Evolutionary conservation across 192 early-diverging fungal species (phyloP).

Genomic region (Dissophora globulifera): DNA sequence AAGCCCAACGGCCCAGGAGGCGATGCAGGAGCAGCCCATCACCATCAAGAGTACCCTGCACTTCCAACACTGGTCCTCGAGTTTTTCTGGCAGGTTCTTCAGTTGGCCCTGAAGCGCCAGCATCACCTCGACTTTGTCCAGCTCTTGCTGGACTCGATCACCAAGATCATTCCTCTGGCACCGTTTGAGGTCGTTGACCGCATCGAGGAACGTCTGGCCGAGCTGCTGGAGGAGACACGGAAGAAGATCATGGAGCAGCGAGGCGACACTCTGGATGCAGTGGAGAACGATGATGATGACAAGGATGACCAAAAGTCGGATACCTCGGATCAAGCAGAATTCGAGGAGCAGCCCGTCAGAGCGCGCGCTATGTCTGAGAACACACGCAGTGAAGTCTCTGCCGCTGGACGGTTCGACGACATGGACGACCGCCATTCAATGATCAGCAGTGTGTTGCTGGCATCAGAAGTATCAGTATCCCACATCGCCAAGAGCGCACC

Average conservation of each 20-base stretch:
- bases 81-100: constrained; percentile 48
- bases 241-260: constrained; percentile 50
- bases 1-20: constrained; percentile 3
- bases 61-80: constrained; percentile 45
- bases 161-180: constrained; percentile 32
- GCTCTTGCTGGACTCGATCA: constrained; percentile 38
- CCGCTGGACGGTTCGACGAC: constrained; percentile 21
- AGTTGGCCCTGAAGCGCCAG: constrained; percentile 42
- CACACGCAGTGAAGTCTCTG: constrained; percentile 28
- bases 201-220: constrained; percentile 44
- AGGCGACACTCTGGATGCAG: constrained; percentile 17
- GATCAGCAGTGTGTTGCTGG: constrained; percentile 44
- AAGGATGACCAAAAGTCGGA: constrained; percentile 10
- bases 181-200: constrained; percentile 47
- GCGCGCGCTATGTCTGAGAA: constrained; percentile 20
- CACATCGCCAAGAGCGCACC: constrained; percentile 16
- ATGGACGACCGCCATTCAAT: constrained; percentile 39
- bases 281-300: not conserved
- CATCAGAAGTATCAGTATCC: constrained; percentile 26
- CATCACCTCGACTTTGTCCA: constrained; percentile 50
- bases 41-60: constrained; percentile 36
- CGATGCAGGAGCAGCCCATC: not conserved
- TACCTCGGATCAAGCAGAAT: not conserved
- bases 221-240: constrained; percentile 43
- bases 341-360: constrained; percentile 8